A percentile compares a stretch with the other conserved stretches of the same genome.
Conservation (phyloP, 116 monocot genomes). For the Phalaenopsis hybrid region DNA sequence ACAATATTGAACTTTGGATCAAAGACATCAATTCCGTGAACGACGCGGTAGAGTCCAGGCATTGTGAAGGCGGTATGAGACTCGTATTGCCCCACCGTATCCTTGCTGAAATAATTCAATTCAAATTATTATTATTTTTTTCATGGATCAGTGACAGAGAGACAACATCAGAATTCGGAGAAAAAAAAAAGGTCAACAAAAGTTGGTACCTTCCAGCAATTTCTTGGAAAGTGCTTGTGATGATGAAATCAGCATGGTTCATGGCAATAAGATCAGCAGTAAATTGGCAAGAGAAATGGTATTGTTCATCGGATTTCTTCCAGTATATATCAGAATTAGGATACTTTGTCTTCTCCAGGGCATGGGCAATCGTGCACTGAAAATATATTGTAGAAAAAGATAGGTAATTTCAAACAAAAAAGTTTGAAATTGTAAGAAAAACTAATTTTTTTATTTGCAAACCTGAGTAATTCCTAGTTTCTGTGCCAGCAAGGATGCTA, state of each 20-base stretch:
- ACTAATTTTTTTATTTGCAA: background rate
- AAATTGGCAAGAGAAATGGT: constrained; percentile 90
- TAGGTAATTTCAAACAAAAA: background rate
- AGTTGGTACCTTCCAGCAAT: constrained; percentile 69
- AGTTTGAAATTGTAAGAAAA: no score
- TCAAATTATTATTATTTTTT: no score
- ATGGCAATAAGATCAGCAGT: constrained; percentile 81
- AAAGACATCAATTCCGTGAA: constrained; percentile 82
- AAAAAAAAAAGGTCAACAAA: background rate
- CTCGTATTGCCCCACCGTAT: constrained; percentile 82
- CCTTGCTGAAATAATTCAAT: constrained; percentile 39
- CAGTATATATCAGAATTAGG: constrained; percentile 71
- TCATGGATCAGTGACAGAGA: no score
- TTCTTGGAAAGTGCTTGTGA: constrained; percentile 74
- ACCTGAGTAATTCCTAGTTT: constrained; percentile 75
- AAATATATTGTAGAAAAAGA: background rate
- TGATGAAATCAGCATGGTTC: constrained; percentile 86
- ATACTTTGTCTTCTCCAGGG: constrained; percentile 88
- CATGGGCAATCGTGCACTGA: constrained; percentile 79
- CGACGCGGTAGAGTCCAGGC: constrained; percentile 82
- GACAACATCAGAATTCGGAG: no score
- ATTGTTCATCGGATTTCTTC: constrained; percentile 71
- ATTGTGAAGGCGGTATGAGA: constrained; percentile 74
- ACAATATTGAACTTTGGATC: constrained; percentile 96
- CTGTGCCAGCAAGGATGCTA: constrained; percentile 62